Percentiles rank a stretch among this genome's conserved stretches.
These are phyloP conservation scores for Beauveria australis DNA, from an alignment of 2,329 filamentous ascomycete species.

Conservation along the genomic window DNA sequence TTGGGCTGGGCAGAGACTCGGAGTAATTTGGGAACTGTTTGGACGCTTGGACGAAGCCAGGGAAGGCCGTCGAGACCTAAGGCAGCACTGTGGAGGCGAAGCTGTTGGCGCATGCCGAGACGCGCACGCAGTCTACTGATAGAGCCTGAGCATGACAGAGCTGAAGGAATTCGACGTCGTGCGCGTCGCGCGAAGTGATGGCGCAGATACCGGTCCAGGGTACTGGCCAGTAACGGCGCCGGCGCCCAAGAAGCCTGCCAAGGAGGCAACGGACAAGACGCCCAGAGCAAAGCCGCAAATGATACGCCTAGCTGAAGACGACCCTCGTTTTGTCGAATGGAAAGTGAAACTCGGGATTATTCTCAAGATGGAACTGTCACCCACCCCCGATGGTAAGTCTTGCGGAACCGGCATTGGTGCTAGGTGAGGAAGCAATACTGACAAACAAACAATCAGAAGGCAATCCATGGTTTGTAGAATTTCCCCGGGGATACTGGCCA, in stretches of 20 bases:
- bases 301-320: slow-evolving; percentile 33
- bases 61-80: background rate
- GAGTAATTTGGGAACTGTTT: background rate
- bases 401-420: background rate
- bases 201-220: slow-evolving; percentile 34
- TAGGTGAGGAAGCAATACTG: background rate
- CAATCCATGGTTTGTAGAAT: slow-evolving; percentile 36
- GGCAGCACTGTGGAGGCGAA: background rate
- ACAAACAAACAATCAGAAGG: slow-evolving; percentile 26
- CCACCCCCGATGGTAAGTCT: slow-evolving; percentile 29
- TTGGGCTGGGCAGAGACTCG: background rate
- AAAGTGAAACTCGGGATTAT: slow-evolving; percentile 37
- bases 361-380: slow-evolving; percentile 36
- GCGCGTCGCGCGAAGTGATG: slow-evolving; percentile 37
- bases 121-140: background rate
- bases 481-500: slow-evolving; percentile 38
- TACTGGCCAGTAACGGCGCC: slow-evolving; percentile 32
- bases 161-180: slow-evolving; percentile 34
- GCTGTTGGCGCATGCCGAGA: background rate
- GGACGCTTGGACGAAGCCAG: background rate
- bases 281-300: slow-evolving; percentile 35
- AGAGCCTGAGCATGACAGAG: slow-evolving; percentile 21
- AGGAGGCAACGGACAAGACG: slow-evolving; percentile 28
- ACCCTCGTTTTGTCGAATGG: slow-evolving; percentile 37
- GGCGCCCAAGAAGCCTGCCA: slow-evolving; percentile 28